A percentile compares a stretch with the other conserved stretches of the same genome.
phyloP scores from a whole-genome alignment of 2,329 filamentous ascomycete genomes.

The Boeremia exigua region DNA sequence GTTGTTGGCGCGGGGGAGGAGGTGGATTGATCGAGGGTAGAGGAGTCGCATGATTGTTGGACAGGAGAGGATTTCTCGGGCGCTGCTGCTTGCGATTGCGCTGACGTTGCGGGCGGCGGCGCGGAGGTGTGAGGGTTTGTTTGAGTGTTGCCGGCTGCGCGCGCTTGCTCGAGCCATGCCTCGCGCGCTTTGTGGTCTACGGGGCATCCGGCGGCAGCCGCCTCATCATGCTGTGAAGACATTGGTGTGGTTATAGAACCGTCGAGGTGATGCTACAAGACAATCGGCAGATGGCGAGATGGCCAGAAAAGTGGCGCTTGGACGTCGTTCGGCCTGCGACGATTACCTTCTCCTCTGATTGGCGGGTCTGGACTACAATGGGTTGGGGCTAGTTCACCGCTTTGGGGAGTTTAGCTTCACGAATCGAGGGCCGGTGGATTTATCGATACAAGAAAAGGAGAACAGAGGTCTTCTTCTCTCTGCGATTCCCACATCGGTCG shows the following conservation, averaged over 20 bases:
- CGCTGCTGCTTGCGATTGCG: constrained; percentile 20
- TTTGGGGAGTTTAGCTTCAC: constrained; percentile 11
- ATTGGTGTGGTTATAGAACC: constrained; percentile 21
- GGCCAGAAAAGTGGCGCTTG: constrained; percentile 33
- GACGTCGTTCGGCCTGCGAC: constrained; percentile 23
- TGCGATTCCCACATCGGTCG: background rate
- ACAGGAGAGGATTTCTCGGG: constrained; percentile 25
- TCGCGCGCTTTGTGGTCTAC: constrained; percentile 90
- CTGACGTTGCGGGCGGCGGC: constrained; percentile 8
- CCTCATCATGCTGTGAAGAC: constrained; percentile 36
- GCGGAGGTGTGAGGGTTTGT: constrained; percentile 27
- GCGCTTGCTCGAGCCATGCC: constrained; percentile 80
- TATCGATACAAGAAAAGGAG: constrained; percentile 13
- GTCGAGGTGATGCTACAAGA: constrained; percentile 9
- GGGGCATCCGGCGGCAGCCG: constrained; percentile 66
- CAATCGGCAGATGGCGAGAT: constrained; percentile 26
- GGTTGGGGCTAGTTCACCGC: constrained; percentile 21
- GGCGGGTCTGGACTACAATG: constrained; percentile 15
- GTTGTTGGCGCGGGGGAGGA: constrained; percentile 27
- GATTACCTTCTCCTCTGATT: constrained; percentile 25
- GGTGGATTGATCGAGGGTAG: constrained; percentile 41
- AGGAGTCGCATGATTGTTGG: constrained; percentile 48
- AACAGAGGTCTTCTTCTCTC: background rate
- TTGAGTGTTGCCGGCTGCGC: constrained; percentile 46
- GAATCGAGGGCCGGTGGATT: constrained; percentile 10